Evolutionary conservation across 1,284 basidiomycete species (phyloP).

Genomic region (Malassezia caprae): DNA sequence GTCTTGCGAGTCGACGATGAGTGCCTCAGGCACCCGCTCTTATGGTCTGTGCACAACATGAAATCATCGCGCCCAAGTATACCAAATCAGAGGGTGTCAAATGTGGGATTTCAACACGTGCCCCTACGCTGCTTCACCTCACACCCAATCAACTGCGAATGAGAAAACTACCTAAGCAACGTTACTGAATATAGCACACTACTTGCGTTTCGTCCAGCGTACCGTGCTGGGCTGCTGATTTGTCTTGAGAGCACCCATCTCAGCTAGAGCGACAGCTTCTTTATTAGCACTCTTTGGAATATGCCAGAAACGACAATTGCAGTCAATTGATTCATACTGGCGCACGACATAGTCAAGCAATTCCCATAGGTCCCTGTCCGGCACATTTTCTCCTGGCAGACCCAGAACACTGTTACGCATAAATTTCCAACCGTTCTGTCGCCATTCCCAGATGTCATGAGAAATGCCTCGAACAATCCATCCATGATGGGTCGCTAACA

Average conservation of each 20-base stretch:
- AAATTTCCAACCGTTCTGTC: slow-evolving; percentile 36
- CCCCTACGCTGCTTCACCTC: neutral
- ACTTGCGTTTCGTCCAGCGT: slow-evolving; percentile 26
- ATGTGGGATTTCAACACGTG: neutral
- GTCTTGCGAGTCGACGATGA: neutral
- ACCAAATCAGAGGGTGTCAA: neutral
- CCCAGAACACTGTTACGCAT: slow-evolving; percentile 26
- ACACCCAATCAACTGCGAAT: neutral
- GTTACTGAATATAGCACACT: neutral
- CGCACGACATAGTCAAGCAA: slow-evolving; percentile 34
- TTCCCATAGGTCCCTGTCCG: slow-evolving; percentile 45
- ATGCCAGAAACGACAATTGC: slow-evolving; percentile 45
- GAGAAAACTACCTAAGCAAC: neutral
- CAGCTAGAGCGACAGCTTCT: slow-evolving; percentile 28
- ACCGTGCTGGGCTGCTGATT: slow-evolving; percentile 34
- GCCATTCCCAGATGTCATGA: slow-evolving; percentile 43
- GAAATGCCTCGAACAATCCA: slow-evolving; percentile 45
- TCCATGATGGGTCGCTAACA: slow-evolving; percentile 35
- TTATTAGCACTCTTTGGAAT: slow-evolving; percentile 24
- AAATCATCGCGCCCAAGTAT: neutral
- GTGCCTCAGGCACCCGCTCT: neutral
- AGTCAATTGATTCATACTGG: slow-evolving; percentile 41
- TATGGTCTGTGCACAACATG: neutral
- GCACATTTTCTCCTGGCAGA: slow-evolving; percentile 32
- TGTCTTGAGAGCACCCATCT: slow-evolving; percentile 35